A percentile compares a stretch with the other conserved stretches of the same genome.
Conservation (phyloP, 1,139 yeast genomes). For the Wickerhamomyces sp. region DNA sequence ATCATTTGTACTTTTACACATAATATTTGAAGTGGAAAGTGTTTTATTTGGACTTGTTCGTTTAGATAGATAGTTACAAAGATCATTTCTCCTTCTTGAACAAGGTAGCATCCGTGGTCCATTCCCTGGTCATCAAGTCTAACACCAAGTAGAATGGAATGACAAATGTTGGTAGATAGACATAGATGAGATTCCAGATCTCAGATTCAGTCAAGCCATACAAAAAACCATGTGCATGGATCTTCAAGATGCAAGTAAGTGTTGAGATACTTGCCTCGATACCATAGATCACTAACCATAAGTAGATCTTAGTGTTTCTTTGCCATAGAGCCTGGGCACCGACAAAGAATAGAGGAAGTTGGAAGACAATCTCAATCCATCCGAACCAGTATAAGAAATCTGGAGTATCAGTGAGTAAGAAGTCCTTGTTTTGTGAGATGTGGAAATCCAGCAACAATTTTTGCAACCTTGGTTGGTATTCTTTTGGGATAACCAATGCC, state of each 20-base stretch:
- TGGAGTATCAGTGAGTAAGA: conserved; percentile 55
- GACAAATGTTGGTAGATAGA: conserved; percentile 65
- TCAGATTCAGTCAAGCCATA: conserved; percentile 34
- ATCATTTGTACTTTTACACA: too few species aligned
- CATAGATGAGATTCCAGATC: conserved; percentile 37
- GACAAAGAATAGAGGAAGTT: conserved; percentile 68
- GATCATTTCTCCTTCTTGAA: too few species aligned
- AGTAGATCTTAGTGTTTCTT: conserved; percentile 34
- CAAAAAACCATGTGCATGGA: conserved; percentile 30
- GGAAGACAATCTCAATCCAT: conserved; percentile 64
- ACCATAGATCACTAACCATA: conserved; percentile 61
- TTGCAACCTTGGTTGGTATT: conserved; percentile 47
- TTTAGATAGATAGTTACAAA: neutral
- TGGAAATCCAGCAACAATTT: conserved; percentile 51
- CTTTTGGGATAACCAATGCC: conserved; percentile 57
- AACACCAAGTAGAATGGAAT: conserved; percentile 55
- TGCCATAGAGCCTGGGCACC: conserved; percentile 26
- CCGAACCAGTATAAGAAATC: conserved; percentile 72
- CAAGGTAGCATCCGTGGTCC: conserved; percentile 6
- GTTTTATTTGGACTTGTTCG: neutral
- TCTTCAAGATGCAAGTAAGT: conserved; percentile 52
- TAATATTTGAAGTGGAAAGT: too few species aligned
- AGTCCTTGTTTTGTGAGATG: conserved; percentile 60
- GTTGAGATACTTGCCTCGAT: conserved; percentile 77
- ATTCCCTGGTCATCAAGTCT: conserved; percentile 35